phyloP scores from a whole-genome alignment of 2,329 filamentous ascomycete genomes.

The Aspergillus sp. region DNA sequence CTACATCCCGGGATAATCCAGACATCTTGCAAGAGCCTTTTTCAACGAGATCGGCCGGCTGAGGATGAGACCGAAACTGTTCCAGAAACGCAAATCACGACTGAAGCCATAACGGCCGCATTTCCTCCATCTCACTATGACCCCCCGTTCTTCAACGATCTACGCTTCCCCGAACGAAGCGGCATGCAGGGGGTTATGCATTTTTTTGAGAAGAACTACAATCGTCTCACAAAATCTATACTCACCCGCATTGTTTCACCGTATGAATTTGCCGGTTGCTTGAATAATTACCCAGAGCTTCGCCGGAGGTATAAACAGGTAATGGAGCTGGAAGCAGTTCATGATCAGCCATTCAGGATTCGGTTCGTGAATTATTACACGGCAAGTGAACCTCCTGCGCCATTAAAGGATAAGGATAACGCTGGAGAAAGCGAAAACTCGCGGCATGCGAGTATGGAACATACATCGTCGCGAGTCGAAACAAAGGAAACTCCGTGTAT shows the following conservation, averaged over 20 bases:
- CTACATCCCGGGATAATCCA: slow-evolving; percentile 82
- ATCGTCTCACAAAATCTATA: slow-evolving; percentile 63
- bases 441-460: slow-evolving; percentile 15
- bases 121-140: slow-evolving; percentile 60
- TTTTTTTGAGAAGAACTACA: slow-evolving; percentile 75
- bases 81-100: slow-evolving; percentile 13
- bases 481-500: background rate
- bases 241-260: slow-evolving; percentile 71
- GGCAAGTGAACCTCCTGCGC: slow-evolving; percentile 44
- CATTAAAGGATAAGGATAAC: slow-evolving; percentile 22
- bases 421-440: slow-evolving; percentile 9
- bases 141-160: slow-evolving; percentile 68
- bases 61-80: slow-evolving; percentile 13
- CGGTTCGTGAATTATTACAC: slow-evolving; percentile 90
- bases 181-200: slow-evolving; percentile 58
- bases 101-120: slow-evolving; percentile 10
- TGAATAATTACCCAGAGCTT: slow-evolving; percentile 68
- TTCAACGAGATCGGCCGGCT: slow-evolving; percentile 4
- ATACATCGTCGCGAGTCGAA: background rate
- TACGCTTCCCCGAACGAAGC: slow-evolving; percentile 61
- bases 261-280: slow-evolving; percentile 72
- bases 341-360: slow-evolving; percentile 43
- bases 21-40: slow-evolving; percentile 34
- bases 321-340: slow-evolving; percentile 64
- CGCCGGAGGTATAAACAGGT: slow-evolving; percentile 63